Conservation (phyloP, 257 asterid species). For the Cruciata laevipes region DNA sequence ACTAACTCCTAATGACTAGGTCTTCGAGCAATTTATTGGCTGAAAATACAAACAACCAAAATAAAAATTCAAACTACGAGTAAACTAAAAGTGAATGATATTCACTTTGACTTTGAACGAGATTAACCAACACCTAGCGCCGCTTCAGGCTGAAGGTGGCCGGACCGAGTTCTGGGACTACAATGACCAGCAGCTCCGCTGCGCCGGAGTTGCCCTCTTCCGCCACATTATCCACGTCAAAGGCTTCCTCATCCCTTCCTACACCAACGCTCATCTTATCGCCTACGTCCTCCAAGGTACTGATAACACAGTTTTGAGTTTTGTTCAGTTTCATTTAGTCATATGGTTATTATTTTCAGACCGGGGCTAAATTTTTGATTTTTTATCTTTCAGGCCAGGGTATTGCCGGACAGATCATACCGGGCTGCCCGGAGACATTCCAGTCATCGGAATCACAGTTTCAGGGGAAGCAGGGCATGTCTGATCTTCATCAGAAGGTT, state of each 20-base stretch:
- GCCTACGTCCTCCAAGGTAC: constrained; percentile 46
- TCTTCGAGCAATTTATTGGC: too few relatives aligned
- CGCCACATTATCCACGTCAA: constrained; percentile 35
- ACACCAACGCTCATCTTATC: constrained; percentile 44
- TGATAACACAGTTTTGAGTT: too few relatives aligned
- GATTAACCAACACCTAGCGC: too few relatives aligned
- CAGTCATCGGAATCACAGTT: constrained; percentile 35
- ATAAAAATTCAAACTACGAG: too few relatives aligned
- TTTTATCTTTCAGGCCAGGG: constrained; percentile 37
- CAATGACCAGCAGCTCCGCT: constrained; percentile 38
- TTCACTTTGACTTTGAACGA: too few relatives aligned
- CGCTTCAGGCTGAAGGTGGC: constrained; percentile 52
- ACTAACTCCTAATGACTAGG: too few relatives aligned
- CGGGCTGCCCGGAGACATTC: constrained; percentile 73
- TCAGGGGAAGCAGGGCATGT: constrained; percentile 24
- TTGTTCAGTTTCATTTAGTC: too few relatives aligned
- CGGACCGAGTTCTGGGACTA: constrained; percentile 46
- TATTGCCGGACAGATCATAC: constrained; percentile 27
- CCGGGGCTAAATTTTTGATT: background rate
- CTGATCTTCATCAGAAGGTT: constrained; percentile 47
- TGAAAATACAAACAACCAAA: too few relatives aligned
- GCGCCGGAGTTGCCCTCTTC: constrained; percentile 49
- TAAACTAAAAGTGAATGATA: too few relatives aligned
- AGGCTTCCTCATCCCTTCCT: constrained; percentile 44
- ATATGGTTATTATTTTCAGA: too few relatives aligned